phyloP scores from a whole-genome alignment of 192 early-diverging fungal genomes.

The Coemansia sp. region DNA sequence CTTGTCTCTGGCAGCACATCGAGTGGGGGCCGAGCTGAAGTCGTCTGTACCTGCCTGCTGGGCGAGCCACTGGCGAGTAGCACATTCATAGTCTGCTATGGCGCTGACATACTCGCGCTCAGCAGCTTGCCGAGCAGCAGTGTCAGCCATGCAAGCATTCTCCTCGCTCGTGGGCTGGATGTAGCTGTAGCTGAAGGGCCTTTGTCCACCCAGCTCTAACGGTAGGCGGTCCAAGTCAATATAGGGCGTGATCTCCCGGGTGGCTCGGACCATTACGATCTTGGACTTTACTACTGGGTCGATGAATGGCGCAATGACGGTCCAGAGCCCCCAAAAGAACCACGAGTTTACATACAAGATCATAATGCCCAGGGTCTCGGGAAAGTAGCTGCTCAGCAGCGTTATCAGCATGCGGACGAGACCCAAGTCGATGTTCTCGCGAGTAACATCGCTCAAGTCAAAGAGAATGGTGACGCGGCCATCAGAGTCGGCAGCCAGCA shows the following conservation, averaged over 20 bases:
- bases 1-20: slow-evolving; percentile 36
- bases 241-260: slow-evolving; percentile 64
- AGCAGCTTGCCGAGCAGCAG: slow-evolving; percentile 37
- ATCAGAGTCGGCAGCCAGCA: slow-evolving; percentile 56
- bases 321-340: slow-evolving; percentile 83
- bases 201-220: slow-evolving; percentile 64
- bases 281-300: slow-evolving; percentile 90
- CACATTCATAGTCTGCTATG: slow-evolving; percentile 49
- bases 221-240: slow-evolving; percentile 66
- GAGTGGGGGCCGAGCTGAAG: neutral
- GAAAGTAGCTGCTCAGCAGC: slow-evolving; percentile 87
- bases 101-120: slow-evolving; percentile 38
- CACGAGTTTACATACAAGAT: slow-evolving; percentile 83
- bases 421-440: slow-evolving; percentile 75
- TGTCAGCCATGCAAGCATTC: slow-evolving; percentile 59
- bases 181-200: slow-evolving; percentile 64
- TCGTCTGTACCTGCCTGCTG: neutral
- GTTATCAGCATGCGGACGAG: slow-evolving; percentile 78
- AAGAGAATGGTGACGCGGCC: slow-evolving; percentile 75
- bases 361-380: slow-evolving; percentile 80
- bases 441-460: slow-evolving; percentile 73
- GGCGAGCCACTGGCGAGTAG: slow-evolving; percentile 58
- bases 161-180: slow-evolving; percentile 54
- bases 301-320: slow-evolving; percentile 79
- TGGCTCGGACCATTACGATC: slow-evolving; percentile 71